Evolutionary conservation across 495 filamentous ascomycete genomes (phyloP), one percentile per base, ranked within the genome.

Genomic region (Hapsidospora chrysogenum): DNA sequence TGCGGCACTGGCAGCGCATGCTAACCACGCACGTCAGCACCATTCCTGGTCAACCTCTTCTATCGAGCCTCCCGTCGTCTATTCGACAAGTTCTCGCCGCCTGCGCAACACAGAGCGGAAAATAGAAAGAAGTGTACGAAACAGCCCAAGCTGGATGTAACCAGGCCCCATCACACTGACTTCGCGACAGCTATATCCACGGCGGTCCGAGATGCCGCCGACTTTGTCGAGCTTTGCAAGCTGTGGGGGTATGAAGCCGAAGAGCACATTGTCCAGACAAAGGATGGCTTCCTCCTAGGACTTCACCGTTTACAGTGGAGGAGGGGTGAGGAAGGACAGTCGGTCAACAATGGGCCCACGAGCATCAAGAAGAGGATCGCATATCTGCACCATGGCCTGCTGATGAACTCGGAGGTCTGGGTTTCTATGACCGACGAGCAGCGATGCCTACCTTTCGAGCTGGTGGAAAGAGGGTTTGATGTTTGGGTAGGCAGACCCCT

Each of bases 351-450:
- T 27, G 80, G 83, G 2, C 57, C 72, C 2, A 53, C 62, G n/a
- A 76, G 78, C 46, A 40, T 80, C 11, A 68, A 65, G 55, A 94
- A 92, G 58, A 80, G 76, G 39, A 81, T 95, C 8, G 78, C 93
- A 7, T 97, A 96, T 54, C 61, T 97, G 41, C 89, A 97, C 54
- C 89, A 97, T 56, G 89, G 89, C 16, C 64, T 97, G 35, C 65
- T 97, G 38, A 97, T 97, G 89, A 94, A 92, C 54, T 94, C 85
- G 54, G 89, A 97, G 58, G 89, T 96, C 15, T 97, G 89, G 89
- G 82, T 95, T 14, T 92, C 83, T 50, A 58, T 84, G 46, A 86
- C 87, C 3, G 85, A 97, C 32, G 76, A 74, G 42, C 70, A 92
- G 53, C 68, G 85, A 36, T 82, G 74, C 41, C 61, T 97, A 9